phyloP scores from a whole-genome alignment of 371 early-diverging fungal genomes.

The Actinomucor elegans region DNA sequence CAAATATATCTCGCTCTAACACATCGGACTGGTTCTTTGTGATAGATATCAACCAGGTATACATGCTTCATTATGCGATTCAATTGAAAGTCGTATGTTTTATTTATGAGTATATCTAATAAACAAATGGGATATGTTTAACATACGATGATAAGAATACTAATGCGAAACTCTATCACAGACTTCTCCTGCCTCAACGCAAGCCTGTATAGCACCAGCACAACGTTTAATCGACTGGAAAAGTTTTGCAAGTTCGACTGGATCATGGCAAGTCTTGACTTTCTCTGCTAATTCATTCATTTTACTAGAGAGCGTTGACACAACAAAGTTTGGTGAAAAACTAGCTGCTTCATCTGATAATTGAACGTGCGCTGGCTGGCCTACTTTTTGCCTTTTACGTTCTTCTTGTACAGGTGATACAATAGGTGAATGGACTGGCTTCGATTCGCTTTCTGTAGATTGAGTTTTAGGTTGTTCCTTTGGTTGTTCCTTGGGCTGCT shows the following conservation, averaged over 20 bases:
- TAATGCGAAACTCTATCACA: too few relatives aligned
- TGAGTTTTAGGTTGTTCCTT: background rate
- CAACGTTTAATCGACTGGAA: conserved; percentile 37
- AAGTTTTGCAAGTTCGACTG: conserved; percentile 16
- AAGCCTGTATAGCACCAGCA: conserved; percentile 32
- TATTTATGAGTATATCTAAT: too few relatives aligned
- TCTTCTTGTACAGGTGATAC: background rate
- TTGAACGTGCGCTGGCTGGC: too few relatives aligned
- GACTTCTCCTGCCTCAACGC: conserved; percentile 16
- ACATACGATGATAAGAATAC: too few relatives aligned
- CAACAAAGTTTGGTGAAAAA: background rate
- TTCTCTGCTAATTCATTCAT: conserved; percentile 22
- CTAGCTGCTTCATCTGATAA: background rate
- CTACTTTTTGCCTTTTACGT: conserved; percentile 13
- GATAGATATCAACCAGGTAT: too few relatives aligned
- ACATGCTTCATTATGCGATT: too few relatives aligned
- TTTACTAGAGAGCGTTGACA: conserved; percentile 12
- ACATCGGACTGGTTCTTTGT: too few relatives aligned
- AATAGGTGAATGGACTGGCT: background rate
- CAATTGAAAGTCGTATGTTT: too few relatives aligned
- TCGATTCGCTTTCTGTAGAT: background rate
- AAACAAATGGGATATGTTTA: too few relatives aligned
- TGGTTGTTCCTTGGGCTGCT: background rate
- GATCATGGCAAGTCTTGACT: conserved; percentile 19
- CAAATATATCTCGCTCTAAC: too few relatives aligned